These are phyloP conservation scores for Brachypodium distachyon DNA, from an alignment of 202 grass and related monocot genomes.

Conservation along the genomic window DNA sequence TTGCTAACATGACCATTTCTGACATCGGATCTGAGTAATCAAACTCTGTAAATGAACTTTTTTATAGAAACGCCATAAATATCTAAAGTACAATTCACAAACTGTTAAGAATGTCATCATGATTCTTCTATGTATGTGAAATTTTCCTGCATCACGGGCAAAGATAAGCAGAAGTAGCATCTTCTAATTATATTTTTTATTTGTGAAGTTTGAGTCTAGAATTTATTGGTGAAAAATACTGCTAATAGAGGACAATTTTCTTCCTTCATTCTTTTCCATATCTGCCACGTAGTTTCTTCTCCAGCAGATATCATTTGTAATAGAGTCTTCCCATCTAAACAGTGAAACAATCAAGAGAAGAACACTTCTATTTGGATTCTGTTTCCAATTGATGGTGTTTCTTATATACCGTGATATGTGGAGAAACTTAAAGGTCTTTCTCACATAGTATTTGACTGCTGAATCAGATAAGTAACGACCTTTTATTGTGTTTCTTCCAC, in stretches of 20 bases:
- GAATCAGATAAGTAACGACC: not conserved
- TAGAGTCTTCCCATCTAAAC: not conserved
- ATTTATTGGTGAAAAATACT: not conserved
- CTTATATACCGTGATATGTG: not conserved
- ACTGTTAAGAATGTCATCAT: not conserved
- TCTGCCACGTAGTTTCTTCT: not conserved
- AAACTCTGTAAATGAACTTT: not conserved
- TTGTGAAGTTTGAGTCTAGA: not conserved
- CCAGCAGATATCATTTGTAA: not conserved
- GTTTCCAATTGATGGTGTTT: not conserved
- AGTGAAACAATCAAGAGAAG: not conserved
- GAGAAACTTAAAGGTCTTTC: not conserved
- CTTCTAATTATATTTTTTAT: constrained; percentile 11
- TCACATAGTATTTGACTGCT: not conserved
- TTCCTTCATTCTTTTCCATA: not conserved
- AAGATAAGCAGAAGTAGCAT: constrained; percentile 1
- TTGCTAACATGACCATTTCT: not conserved
- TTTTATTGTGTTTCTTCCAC: constrained; percentile 25
- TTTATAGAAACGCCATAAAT: no score
- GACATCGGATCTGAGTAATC: not conserved
- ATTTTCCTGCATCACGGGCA: not conserved
- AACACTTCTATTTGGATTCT: not conserved
- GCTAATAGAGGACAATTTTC: not conserved
- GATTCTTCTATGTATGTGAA: not conserved
- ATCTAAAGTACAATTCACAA: not conserved